These are phyloP conservation scores for Penicillium cataractarum DNA, from an alignment of 495 filamentous ascomycete species.

Conservation along the genomic window DNA sequence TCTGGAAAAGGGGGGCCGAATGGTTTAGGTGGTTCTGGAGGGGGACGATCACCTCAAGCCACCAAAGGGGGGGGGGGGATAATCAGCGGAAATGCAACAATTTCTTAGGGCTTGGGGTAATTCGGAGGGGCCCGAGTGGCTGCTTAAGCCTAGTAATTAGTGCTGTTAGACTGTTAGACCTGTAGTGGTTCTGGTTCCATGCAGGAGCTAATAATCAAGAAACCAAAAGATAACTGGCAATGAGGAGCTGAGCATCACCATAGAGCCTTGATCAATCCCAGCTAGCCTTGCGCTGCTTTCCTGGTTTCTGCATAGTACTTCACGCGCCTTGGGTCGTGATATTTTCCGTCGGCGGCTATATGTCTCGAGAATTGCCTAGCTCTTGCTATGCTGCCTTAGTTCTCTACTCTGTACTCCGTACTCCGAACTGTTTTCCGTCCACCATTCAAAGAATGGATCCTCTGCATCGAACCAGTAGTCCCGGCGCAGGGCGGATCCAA, in stretches of 20 bases:
- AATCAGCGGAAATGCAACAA: conserved; percentile 9
- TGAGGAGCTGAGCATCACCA: conserved; percentile 8
- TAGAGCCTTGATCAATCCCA: conserved; percentile 15
- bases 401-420: not conserved
- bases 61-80: not conserved
- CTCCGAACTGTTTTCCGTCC: too few species aligned
- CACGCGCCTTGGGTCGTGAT: not conserved
- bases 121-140: conserved; percentile 6
- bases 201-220: not conserved
- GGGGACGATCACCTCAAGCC: conserved; percentile 26
- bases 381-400: not conserved
- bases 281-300: not conserved
- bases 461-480: not conserved
- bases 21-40: not conserved
- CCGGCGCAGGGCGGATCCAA: not conserved
- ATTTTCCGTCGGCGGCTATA: not conserved
- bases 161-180: not conserved
- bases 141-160: conserved; percentile 11
- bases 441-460: not conserved
- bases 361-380: not conserved
- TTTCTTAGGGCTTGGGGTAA: conserved; percentile 14
- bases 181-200: conserved; percentile 11
- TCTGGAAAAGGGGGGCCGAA: conserved; percentile 13
- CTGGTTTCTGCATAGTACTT: not conserved
- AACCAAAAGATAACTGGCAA: not conserved